phyloP scores from a whole-genome alignment of 2,329 filamentous ascomycete species.

The Fonsecaea monophora region DNA sequence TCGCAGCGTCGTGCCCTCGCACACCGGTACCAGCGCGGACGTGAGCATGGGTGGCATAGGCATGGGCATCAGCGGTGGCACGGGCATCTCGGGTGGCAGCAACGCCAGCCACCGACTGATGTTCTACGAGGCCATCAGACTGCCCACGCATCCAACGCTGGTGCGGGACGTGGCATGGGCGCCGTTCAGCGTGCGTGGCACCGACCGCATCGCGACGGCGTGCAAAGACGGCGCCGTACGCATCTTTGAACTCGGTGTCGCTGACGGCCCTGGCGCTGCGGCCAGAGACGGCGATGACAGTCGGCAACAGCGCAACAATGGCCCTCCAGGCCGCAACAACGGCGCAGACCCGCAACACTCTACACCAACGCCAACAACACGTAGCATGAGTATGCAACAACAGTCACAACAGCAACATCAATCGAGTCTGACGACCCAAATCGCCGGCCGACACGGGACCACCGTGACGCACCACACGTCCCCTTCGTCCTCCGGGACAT shows the following conservation, averaged over 20 bases:
- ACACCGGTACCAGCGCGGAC: not conserved
- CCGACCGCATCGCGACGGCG: constrained; percentile 88
- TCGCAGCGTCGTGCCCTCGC: constrained; percentile 66
- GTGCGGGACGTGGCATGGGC: constrained; percentile 76
- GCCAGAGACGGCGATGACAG: not conserved
- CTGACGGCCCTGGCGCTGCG: constrained; percentile 1
- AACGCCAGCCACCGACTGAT: constrained; percentile 64
- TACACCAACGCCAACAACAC: not conserved
- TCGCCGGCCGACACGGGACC: constrained; percentile 31
- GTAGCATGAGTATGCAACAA: constrained; percentile 1
- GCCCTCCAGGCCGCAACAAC: not conserved
- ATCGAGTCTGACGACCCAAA: constrained; percentile 40
- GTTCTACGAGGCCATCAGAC: constrained; percentile 82
- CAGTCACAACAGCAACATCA: constrained; percentile 33
- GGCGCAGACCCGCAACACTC: constrained; percentile 8
- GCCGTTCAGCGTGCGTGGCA: constrained; percentile 85
- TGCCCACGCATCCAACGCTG: constrained; percentile 75
- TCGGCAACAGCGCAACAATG: not conserved
- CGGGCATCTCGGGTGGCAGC: constrained; percentile 6
- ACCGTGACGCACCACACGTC: constrained; percentile 1
- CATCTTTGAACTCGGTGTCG: constrained; percentile 74
- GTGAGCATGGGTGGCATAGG: constrained; percentile 52
- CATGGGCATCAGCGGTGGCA: constrained; percentile 10
- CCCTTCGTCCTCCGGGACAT: not conserved
- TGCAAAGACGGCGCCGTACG: constrained; percentile 90